Percentiles rank a stretch among this genome's conserved stretches.
Conservation (phyloP, 352 stramenopile species). For the Globisporangium nagaii region DNA sequence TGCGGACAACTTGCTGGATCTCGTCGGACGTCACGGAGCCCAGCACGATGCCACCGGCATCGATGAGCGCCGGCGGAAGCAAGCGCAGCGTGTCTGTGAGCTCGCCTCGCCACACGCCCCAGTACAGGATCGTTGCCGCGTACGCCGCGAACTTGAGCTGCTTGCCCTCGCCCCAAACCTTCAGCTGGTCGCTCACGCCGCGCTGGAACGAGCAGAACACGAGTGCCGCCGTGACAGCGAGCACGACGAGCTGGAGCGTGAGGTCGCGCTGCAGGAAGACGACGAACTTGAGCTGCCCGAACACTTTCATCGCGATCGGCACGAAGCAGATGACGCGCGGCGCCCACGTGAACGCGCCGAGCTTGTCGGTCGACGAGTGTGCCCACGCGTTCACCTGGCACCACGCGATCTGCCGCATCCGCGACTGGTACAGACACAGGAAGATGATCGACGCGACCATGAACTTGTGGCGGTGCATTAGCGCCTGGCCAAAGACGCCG, state of each 20-base stretch:
- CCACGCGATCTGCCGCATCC: slow-evolving; percentile 34
- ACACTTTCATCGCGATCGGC: slow-evolving; percentile 61
- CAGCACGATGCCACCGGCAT: slow-evolving; percentile 31
- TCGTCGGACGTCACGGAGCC: slow-evolving; percentile 25
- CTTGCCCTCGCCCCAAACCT: slow-evolving; percentile 60
- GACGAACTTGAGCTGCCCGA: slow-evolving; percentile 72
- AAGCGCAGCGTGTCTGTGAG: slow-evolving; percentile 41
- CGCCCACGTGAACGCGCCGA: slow-evolving; percentile 48
- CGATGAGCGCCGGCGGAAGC: slow-evolving; percentile 52
- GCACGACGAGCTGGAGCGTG: slow-evolving; percentile 28
- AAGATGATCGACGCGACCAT: slow-evolving; percentile 70
- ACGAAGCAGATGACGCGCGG: slow-evolving; percentile 44
- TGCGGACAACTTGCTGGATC: slow-evolving; percentile 2
- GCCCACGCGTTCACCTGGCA: slow-evolving; percentile 39
- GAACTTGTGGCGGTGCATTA: slow-evolving; percentile 66
- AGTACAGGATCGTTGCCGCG: slow-evolving; percentile 46
- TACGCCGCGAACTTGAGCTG: slow-evolving; percentile 66
- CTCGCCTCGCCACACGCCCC: slow-evolving; percentile 48
- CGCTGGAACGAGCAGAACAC: slow-evolving; percentile 28
- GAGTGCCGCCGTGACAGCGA: slow-evolving; percentile 24
- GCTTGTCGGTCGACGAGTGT: slow-evolving; percentile 57
- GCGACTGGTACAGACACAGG: slow-evolving; percentile 56
- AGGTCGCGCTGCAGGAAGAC: slow-evolving; percentile 60
- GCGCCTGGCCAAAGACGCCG: slow-evolving; percentile 39
- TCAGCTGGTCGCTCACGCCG: slow-evolving; percentile 21